Conservation (phyloP, 768 basidiomycete species). For the Pilatotrama ljubarskyi region DNA sequence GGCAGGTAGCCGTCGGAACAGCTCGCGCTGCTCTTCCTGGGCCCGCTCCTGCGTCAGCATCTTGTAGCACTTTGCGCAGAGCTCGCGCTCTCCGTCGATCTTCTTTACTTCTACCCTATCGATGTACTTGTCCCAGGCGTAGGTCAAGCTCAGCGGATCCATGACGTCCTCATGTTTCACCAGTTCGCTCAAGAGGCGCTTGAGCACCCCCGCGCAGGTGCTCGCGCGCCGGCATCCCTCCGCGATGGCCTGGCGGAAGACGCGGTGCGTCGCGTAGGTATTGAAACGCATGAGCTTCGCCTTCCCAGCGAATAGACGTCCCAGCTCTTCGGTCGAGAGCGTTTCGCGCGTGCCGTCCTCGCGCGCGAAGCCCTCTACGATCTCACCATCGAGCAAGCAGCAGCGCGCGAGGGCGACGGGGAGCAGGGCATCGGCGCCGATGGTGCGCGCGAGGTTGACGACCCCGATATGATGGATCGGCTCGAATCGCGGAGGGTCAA, state of each 20-base stretch:
- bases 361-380: background rate
- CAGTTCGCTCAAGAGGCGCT: background rate
- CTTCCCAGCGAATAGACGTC: background rate
- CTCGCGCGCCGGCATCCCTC: background rate
- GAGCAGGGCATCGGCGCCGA: background rate
- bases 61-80: conserved; percentile 6
- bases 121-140: background rate
- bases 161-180: background rate
- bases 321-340: conserved; percentile 5
- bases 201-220: background rate
- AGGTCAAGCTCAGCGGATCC: background rate
- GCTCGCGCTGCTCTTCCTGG: background rate
- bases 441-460: conserved; percentile 5
- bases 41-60: background rate
- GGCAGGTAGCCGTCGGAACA: background rate
- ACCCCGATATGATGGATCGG: background rate
- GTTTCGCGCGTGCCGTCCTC: conserved; percentile 5
- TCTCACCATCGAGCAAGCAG: background rate
- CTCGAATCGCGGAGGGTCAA: background rate
- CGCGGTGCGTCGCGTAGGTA: background rate
- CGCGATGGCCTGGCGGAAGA: background rate
- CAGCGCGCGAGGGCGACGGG: conserved; percentile 8
- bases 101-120: background rate
- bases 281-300: background rate
- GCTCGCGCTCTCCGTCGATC: background rate